Percentiles rank a stretch among this genome's conserved stretches.
phyloP scores from a whole-genome alignment of 23 red algal genomes.

The Gracilaria vermiculophylla region DNA sequence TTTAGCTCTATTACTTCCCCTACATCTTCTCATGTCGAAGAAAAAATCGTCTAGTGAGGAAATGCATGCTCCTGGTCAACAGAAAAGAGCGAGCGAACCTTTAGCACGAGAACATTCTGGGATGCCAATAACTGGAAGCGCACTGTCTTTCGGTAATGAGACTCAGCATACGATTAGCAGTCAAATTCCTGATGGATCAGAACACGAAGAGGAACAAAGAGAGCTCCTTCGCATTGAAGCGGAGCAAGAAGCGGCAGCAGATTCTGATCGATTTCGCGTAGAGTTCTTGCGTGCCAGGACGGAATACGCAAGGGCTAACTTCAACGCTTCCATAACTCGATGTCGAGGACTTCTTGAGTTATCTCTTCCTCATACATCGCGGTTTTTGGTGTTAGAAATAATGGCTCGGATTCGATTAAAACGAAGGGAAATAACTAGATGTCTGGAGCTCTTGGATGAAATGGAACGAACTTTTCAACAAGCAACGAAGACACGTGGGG shows the following conservation, averaged over 20 bases:
- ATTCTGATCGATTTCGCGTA: conserved; percentile 58
- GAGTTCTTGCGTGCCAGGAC: conserved; percentile 50
- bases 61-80: background rate
- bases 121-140: background rate
- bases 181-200: background rate
- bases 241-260: conserved; percentile 48
- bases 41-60: background rate
- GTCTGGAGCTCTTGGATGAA: conserved; percentile 56
- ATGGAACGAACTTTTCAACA: conserved; percentile 57
- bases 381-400: conserved; percentile 53
- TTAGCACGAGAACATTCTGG: background rate
- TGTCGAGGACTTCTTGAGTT: conserved; percentile 54
- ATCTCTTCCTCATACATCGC: conserved; percentile 22
- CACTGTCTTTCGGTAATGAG: conserved; percentile 3
- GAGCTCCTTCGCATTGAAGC: conserved; percentile 63
- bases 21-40: background rate
- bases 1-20: background rate
- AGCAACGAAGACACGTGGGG: background rate
- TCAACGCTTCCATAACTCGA: background rate
- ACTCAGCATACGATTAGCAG: conserved; percentile 1
- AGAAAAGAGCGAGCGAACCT: background rate
- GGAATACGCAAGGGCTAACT: conserved; percentile 35
- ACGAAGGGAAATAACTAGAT: conserved; percentile 52
- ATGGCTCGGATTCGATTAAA: conserved; percentile 72
- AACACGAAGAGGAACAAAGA: conserved; percentile 51